Evolutionary conservation across 495 filamentous ascomycete species (phyloP).

Genomic region (Penicillium cinerascens): DNA sequence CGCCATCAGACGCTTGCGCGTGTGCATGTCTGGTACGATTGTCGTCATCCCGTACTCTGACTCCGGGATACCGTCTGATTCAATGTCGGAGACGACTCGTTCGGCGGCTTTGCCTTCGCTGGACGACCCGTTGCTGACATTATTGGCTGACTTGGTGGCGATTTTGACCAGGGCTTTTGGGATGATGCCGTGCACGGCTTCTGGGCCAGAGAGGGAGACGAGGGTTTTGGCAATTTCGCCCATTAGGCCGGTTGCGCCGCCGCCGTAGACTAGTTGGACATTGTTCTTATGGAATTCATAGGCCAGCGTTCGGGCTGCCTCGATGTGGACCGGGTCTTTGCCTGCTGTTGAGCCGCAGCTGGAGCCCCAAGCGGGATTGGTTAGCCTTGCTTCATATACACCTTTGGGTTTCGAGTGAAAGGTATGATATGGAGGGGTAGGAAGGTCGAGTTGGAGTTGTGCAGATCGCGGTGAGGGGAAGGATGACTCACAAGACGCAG

Average conservation of each 20-base stretch:
- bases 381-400: conserved; percentile 1
- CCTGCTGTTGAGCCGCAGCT: conserved; percentile 77
- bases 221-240: conserved; percentile 85
- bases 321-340: conserved; percentile 61
- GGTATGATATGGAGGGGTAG: background rate
- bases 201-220: conserved; percentile 76
- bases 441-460: background rate
- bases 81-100: conserved; percentile 26
- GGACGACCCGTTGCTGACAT: conserved; percentile 19
- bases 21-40: conserved; percentile 92
- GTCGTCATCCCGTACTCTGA: conserved; percentile 76
- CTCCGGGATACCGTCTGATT: conserved; percentile 54
- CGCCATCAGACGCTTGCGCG: conserved; percentile 90
- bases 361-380: background rate
- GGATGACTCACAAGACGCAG: conserved; percentile 69
- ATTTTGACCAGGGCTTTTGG: conserved; percentile 78
- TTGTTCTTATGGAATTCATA: conserved; percentile 66
- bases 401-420: too few relatives aligned
- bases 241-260: conserved; percentile 93
- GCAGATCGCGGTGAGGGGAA: conserved; percentile 1
- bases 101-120: conserved; percentile 39
- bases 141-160: conserved; percentile 58
- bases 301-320: conserved; percentile 76
- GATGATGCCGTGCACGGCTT: conserved; percentile 88
- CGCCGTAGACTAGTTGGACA: conserved; percentile 86